Conservation (phyloP, 2,329 filamentous ascomycete species). For the Fusarium chuoi region DNA sequence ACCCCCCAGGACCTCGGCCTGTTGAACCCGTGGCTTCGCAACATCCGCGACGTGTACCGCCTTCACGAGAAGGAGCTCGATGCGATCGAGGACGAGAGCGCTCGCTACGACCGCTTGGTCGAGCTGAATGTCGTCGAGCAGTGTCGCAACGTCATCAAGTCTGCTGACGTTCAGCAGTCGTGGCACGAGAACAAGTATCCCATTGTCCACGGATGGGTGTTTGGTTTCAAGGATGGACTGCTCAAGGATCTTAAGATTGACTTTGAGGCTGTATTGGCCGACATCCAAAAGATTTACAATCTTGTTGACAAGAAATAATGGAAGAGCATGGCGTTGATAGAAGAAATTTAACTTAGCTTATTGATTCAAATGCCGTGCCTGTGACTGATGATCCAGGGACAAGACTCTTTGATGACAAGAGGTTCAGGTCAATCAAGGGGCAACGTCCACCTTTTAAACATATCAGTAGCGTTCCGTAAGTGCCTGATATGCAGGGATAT, state of each 20-base stretch:
- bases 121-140: conserved; percentile 87
- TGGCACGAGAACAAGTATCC: conserved; percentile 72
- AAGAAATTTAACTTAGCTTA: conserved; percentile 22
- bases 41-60: conserved; percentile 79
- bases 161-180: conserved; percentile 79
- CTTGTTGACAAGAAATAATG: conserved; percentile 51
- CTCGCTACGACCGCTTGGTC: conserved; percentile 76
- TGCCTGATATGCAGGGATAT: conserved; percentile 39
- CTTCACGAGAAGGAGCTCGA: conserved; percentile 77
- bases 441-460: conserved; percentile 28
- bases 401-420: neutral
- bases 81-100: conserved; percentile 65
- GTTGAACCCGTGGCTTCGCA: conserved; percentile 78
- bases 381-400: neutral
- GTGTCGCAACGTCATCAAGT: conserved; percentile 82
- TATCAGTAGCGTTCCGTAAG: conserved; percentile 27
- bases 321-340: conserved; percentile 12
- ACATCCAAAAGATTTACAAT: conserved; percentile 74
- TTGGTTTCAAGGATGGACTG: conserved; percentile 74
- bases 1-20: conserved; percentile 76
- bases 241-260: conserved; percentile 73
- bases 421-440: neutral
- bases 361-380: neutral
- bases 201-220: conserved; percentile 79
- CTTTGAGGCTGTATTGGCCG: conserved; percentile 64